These are phyloP conservation scores for Phaeoacremonium minimum DNA, from an alignment of 2,329 filamentous ascomycete species.

Conservation along the genomic window DNA sequence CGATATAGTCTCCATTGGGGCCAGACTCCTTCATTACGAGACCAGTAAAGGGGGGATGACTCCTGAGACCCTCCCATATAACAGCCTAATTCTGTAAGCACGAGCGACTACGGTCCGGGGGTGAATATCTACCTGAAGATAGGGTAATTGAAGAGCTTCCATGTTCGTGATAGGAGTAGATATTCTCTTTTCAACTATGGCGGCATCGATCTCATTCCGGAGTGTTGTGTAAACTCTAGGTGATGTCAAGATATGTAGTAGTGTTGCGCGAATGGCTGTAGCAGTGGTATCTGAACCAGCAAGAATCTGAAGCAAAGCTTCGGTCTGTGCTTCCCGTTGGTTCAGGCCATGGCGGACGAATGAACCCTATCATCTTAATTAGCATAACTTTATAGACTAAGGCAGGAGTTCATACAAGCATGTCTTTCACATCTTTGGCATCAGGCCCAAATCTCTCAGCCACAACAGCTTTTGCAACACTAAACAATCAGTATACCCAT, in stretches of 20 bases:
- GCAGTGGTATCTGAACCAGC: too few species aligned
- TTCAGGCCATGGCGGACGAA: constrained; percentile 7
- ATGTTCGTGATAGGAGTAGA: constrained; percentile 4
- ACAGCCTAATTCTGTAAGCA: too few species aligned
- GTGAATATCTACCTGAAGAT: too few species aligned
- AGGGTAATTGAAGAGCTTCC: constrained; percentile 10
- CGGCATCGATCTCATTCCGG: constrained; percentile 8
- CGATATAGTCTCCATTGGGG: constrained; percentile 8
- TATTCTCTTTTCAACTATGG: constrained; percentile 2
- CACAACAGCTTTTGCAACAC: constrained; percentile 7
- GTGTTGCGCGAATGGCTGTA: too few species aligned
- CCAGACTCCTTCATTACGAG: constrained; percentile 10
- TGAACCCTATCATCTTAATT: neutral
- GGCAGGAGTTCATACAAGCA: constrained; percentile 2
- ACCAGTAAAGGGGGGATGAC: constrained; percentile 9
- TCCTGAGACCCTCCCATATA: constrained; percentile 14
- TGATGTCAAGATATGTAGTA: constrained; percentile 12
- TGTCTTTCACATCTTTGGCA: constrained; percentile 5
- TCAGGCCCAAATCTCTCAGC: constrained; percentile 2
- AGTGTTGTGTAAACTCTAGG: constrained; percentile 4
- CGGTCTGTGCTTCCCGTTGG: constrained; percentile 4
- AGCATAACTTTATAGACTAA: neutral
- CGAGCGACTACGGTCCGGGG: too few species aligned
- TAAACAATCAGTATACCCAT: too few species aligned
- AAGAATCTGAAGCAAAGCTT: constrained; percentile 12